These are phyloP conservation scores for Mycena belliarum DNA, from an alignment of 768 basidiomycete genomes.

Conservation along the genomic window DNA sequence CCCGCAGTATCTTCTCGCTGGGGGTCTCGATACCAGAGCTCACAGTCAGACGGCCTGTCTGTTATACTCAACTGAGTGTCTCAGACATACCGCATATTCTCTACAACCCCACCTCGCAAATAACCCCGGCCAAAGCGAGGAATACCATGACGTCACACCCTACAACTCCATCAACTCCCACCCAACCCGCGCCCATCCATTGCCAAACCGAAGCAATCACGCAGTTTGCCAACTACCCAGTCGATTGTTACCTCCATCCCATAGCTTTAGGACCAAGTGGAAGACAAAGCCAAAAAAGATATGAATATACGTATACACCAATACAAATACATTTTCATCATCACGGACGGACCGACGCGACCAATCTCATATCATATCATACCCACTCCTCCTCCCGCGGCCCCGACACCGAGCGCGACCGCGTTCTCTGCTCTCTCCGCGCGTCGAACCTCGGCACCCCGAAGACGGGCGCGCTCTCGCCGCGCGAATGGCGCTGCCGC, in stretches of 20 bases:
- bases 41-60: too few relatives aligned
- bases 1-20: too few relatives aligned
- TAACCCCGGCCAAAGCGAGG: background rate
- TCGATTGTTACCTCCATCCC: too few relatives aligned
- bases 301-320: slow-evolving; percentile 5
- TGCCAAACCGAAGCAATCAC: too few relatives aligned
- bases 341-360: background rate
- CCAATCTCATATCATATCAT: too few relatives aligned
- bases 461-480: slow-evolving; percentile 17
- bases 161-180: slow-evolving; percentile 20
- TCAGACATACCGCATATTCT: too few relatives aligned
- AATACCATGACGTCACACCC: background rate
- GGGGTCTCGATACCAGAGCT: too few relatives aligned
- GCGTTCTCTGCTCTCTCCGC: slow-evolving; percentile 16
- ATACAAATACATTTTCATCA: slow-evolving; percentile 22
- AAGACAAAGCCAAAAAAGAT: background rate
- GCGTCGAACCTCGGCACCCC: slow-evolving; percentile 11
- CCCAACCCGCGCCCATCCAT: too few relatives aligned
- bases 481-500: slow-evolving; percentile 14
- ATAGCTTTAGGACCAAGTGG: background rate
- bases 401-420: slow-evolving; percentile 18
- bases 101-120: too few relatives aligned
- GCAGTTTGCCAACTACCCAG: too few relatives aligned
- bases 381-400: slow-evolving; percentile 1
- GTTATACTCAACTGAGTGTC: too few relatives aligned